Conservation (phyloP, 179 eudicot species). For the Beta lomatogona region DNA sequence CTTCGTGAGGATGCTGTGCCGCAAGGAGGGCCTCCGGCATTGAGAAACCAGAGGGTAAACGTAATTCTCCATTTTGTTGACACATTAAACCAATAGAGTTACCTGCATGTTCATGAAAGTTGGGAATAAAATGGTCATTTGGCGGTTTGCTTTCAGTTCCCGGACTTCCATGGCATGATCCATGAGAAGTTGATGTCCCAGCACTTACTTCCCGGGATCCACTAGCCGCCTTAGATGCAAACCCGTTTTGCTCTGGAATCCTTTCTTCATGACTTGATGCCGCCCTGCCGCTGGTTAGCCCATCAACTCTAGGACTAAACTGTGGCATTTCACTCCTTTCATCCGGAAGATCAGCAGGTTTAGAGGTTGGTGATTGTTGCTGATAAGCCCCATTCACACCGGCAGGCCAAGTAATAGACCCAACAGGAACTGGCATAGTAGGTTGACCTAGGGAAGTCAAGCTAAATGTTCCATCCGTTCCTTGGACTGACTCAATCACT, state of each 20-base stretch:
- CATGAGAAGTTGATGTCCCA: constrained; percentile 78
- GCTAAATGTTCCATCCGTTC: constrained; percentile 75
- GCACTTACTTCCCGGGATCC: constrained; percentile 75
- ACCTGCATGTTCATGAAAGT: constrained; percentile 42
- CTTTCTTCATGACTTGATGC: constrained; percentile 35
- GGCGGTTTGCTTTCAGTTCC: constrained; percentile 52
- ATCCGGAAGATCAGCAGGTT: constrained; percentile 40
- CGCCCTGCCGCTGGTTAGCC: constrained; percentile 18
- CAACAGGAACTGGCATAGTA: constrained; percentile 61
- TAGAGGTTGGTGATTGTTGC: constrained; percentile 47
- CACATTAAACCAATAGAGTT: constrained; percentile 31
- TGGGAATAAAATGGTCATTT: constrained; percentile 41
- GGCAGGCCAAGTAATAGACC: constrained; percentile 60
- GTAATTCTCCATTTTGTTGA: constrained; percentile 44
- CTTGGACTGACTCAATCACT: constrained; percentile 96
- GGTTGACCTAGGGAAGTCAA: constrained; percentile 63
- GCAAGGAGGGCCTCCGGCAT: constrained; percentile 47
- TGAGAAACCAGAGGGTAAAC: constrained; percentile 43
- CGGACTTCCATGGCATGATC: constrained; percentile 71
- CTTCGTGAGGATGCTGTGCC: constrained; percentile 48
- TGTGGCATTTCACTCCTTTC: constrained; percentile 37
- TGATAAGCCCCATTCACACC: constrained; percentile 49
- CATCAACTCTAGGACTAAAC: constrained; percentile 25
- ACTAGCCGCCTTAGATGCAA: constrained; percentile 53
- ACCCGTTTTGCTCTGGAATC: constrained; percentile 31